These are phyloP conservation scores for Amanita pseudoporphyria DNA, from an alignment of 768 basidiomycete species.

Conservation along the genomic window DNA sequence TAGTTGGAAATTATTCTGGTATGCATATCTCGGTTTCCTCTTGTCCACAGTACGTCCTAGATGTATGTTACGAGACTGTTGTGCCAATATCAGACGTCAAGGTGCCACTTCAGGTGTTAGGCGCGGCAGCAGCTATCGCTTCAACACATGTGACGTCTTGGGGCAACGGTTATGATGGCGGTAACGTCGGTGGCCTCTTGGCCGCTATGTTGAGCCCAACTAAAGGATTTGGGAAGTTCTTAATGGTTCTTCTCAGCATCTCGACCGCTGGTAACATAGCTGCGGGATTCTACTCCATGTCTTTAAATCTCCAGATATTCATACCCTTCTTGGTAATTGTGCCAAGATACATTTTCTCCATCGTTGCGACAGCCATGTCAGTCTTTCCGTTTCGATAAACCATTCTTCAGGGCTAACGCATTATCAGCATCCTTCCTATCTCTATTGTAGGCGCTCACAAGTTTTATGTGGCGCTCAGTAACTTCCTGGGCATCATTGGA, in stretches of 20 bases:
- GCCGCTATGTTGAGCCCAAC: no score
- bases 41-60: slow-evolving; percentile 37
- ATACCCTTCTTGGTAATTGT: slow-evolving; percentile 47
- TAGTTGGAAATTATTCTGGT: no score
- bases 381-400: slow-evolving; percentile 14
- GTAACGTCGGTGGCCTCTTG: slow-evolving; percentile 68
- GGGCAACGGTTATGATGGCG: slow-evolving; percentile 39
- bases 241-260: slow-evolving; percentile 69
- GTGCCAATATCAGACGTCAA: slow-evolving; percentile 10
- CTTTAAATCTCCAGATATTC: slow-evolving; percentile 63
- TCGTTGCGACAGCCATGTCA: slow-evolving; percentile 64
- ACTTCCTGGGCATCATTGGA: no score
- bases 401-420: neutral
- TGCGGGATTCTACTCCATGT: slow-evolving; percentile 73
- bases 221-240: no score
- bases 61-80: neutral
- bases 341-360: no score
- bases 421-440: slow-evolving; percentile 44
- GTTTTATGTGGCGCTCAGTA: slow-evolving; percentile 59
- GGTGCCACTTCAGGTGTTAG: slow-evolving; percentile 38
- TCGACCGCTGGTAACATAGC: slow-evolving; percentile 79
- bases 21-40: slow-evolving; percentile 61
- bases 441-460: slow-evolving; percentile 58
- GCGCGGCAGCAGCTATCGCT: no score
- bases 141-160: no score